Base-by-base conservation (phyloP, 2,329 filamentous ascomycete genomes). In the Hypocreales sp. region DNA sequence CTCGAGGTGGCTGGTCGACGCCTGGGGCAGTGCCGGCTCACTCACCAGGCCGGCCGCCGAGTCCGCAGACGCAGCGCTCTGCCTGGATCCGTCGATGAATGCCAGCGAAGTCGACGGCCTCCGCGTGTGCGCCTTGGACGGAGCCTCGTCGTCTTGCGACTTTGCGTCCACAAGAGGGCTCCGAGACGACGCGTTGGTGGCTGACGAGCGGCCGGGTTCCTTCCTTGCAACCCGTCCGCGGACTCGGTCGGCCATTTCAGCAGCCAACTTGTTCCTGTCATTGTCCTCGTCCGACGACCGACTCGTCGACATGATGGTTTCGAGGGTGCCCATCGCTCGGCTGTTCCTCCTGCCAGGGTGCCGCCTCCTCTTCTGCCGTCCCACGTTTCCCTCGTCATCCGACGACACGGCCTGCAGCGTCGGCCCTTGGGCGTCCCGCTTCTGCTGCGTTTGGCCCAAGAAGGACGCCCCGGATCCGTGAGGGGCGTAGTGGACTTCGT, bases 221-320 rank as follows among this genome's bases (percentile, higher is more conserved):
- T 60, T 63, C 16, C 41, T 49, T 3, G 51, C 41, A 10, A 56
- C 52, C 28, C 65, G 58, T 15, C 61, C 67, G 22, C 61, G 64
- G 20, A 69, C 58, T 29, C 67, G 60, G 6, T 64, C 62, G 1
- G 63, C 60, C 15, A 74, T 51, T 31, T 70, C 66, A 2, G 61
- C 55, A 1, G 69, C 70, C 1, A 67, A 58, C 41, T 65, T 72
- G 46, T 69, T 72, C 37, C 61, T 67, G n/a, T 60, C 54, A 37
- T 60, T 64, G 22, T 72, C 70, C 35, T 75, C 71, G 15, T 72
- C 68, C 0, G 70, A 74, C 2, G 70, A 75, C 15, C 69, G 61
- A 33, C 70, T 75, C 0, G 67, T 72, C 15, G 68, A 74, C 58
- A 75, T 75, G 40, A 76, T 76, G 1, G 71, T 76, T 40, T 77